Base-by-base conservation (phyloP, 202 grass and related monocot species). In the Sporobolus alterniflorus region DNA sequence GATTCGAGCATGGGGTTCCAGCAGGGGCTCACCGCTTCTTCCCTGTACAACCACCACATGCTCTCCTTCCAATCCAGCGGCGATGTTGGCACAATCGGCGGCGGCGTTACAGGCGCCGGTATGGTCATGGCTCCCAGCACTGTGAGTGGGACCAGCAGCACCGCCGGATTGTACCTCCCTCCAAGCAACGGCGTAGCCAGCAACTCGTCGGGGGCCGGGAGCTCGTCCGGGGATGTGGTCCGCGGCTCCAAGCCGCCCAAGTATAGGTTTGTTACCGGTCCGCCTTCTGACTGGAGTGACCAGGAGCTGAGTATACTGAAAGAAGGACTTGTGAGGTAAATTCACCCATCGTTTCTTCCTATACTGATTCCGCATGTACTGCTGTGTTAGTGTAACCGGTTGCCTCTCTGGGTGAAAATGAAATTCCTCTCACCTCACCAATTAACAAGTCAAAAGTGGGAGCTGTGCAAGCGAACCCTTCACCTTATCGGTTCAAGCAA, bases 1-100 rank as follows among this genome's bases (percentile, higher is more conserved):
- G 93, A 99, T 88, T 97, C 89, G 39, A 82, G 94, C 81, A 94
- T 92, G 93, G 85, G 91, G 24, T 94, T 93, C 77, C 89, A 96
- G 42, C 93, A 92, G 76, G 93, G 89, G 67, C 86, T 86, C 80
- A 84, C 88, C 21, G 50, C 89, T 40, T n/a, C n/a, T n/a, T 94
- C 91, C 4, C 62, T 92, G 32, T 90, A 94, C 90, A 88, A 88
- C 75, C 91, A 88, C 22, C 89, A 93, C 76, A 91, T 96, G 88
- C 88, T 99, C 20, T 99, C 97, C 24, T 99, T 99, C 81, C 93
- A 96, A 62, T 89, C 97, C 48, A 87, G 18, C 88, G 82, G 76
- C 83, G 79, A 85, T 28, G n/a, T 48, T 1, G 40, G 75, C 70
- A 75, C 66, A 43, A 16, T 52, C n/a, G 64, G 61, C 29, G 71